Conservation (phyloP, 2,329 filamentous ascomycete species). For the Grosmannia penicillata region DNA sequence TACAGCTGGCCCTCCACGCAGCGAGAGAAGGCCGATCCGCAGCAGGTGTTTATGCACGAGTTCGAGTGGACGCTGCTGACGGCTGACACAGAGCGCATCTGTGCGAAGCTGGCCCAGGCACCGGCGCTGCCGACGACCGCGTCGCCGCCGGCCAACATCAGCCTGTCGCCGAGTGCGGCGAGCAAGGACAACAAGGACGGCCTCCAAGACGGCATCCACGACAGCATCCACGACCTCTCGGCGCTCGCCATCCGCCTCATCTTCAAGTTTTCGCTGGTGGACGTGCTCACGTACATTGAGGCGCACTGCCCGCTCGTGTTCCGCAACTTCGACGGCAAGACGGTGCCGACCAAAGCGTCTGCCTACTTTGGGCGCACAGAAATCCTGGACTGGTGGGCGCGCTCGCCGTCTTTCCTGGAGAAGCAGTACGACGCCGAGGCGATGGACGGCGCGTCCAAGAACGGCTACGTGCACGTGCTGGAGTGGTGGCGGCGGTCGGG, state of each 20-base stretch:
- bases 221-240: constrained; percentile 55
- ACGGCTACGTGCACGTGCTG: constrained; percentile 71
- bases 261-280: constrained; percentile 76
- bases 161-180: no score
- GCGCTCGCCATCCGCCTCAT: constrained; percentile 75
- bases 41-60: constrained; percentile 59
- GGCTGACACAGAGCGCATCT: constrained; percentile 54
- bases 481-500: constrained; percentile 79
- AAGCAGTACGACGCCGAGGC: constrained; percentile 79
- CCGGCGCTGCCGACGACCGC: constrained; percentile 55
- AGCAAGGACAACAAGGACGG: no score
- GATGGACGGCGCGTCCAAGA: constrained; percentile 73
- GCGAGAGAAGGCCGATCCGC: constrained; percentile 43
- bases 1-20: constrained; percentile 50
- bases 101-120: constrained; percentile 56
- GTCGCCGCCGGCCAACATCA: constrained; percentile 64
- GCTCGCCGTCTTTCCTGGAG: constrained; percentile 65
- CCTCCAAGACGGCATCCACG: no score
- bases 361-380: constrained; percentile 72
- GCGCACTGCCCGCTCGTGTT: constrained; percentile 56
- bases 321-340: constrained; percentile 71
- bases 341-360: constrained; percentile 77
- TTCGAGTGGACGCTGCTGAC: constrained; percentile 78
- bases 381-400: constrained; percentile 84
- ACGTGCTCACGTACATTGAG: constrained; percentile 57